Conservation (phyloP, 1,284 basidiomycete species). For the Lentinula novae-zelandiae region DNA sequence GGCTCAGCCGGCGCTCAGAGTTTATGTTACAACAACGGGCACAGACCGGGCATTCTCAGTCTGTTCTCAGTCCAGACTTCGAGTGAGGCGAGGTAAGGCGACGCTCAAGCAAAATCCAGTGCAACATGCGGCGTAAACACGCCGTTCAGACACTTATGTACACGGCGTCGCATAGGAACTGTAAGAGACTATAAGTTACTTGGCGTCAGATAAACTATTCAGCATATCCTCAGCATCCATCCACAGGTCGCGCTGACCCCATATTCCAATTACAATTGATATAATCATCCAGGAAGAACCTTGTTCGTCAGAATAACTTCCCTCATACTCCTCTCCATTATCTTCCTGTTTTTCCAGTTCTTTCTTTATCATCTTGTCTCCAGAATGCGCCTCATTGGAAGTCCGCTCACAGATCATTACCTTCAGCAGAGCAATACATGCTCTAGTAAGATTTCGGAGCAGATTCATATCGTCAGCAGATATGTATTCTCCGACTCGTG, state of each 20-base stretch:
- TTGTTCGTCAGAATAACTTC: slow-evolving; percentile 3
- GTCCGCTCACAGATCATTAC: slow-evolving; percentile 27
- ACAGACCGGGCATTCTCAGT: not conserved
- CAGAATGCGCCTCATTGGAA: not conserved
- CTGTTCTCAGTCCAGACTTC: not conserved
- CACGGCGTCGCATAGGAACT: not conserved
- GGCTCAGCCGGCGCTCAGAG: not conserved
- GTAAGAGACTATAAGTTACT: not conserved
- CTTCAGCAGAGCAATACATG: slow-evolving; percentile 59
- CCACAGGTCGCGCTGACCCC: slow-evolving; percentile 89
- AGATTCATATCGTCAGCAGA: slow-evolving; percentile 76
- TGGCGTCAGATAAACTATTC: slow-evolving; percentile 16
- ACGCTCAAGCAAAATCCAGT: not conserved
- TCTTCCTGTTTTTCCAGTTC: slow-evolving; percentile 9
- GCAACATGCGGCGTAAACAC: not conserved
- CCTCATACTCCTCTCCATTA: not conserved
- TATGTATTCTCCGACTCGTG: slow-evolving; percentile 69
- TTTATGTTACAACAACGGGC: not conserved
- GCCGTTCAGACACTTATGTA: not conserved
- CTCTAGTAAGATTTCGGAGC: slow-evolving; percentile 76
- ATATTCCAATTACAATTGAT: slow-evolving; percentile 66
- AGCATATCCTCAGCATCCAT: slow-evolving; percentile 63
- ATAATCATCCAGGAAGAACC: slow-evolving; percentile 83
- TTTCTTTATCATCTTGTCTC: not conserved
- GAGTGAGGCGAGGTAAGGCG: not conserved